A percentile compares a stretch with the other conserved stretches of the same genome.
Conservation (phyloP, 2,329 filamentous ascomycete genomes). For the Falciphora oryzae region DNA sequence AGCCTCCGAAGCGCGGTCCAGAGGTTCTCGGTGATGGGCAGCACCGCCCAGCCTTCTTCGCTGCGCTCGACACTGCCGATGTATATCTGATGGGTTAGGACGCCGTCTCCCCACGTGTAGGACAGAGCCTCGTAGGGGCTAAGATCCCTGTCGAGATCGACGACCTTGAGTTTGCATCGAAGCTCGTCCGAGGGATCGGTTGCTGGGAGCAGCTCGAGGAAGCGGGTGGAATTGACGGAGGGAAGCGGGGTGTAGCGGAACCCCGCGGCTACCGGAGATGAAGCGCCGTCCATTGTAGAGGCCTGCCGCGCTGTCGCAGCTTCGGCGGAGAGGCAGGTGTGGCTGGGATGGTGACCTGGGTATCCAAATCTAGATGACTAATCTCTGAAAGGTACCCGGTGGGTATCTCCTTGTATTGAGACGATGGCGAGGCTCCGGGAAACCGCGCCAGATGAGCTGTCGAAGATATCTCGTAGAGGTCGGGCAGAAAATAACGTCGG, state of each 20-base stretch:
- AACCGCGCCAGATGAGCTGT: no score
- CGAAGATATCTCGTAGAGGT: no score
- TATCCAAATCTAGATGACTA: no score
- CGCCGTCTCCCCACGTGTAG: slow-evolving; percentile 10
- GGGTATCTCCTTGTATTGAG: no score
- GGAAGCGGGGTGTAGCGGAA: not conserved
- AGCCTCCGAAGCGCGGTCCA: not conserved
- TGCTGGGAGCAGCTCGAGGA: slow-evolving; percentile 2
- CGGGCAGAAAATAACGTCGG: no score
- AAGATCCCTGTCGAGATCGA: not conserved
- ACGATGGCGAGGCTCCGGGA: no score
- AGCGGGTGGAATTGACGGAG: not conserved
- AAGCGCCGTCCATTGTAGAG: not conserved
- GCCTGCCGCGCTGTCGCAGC: no score
- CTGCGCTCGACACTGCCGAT: not conserved
- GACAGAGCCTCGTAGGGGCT: slow-evolving; percentile 18
- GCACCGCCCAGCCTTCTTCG: slow-evolving; percentile 1
- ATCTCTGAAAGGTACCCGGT: no score
- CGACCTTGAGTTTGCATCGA: slow-evolving; percentile 1
- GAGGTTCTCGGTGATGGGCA: not conserved
- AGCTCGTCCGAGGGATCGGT: not conserved
- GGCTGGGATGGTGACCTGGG: no score
- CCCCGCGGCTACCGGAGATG: not conserved
- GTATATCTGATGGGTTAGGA: not conserved
- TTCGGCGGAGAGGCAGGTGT: no score